Base-by-base conservation (phyloP, 2,329 filamentous ascomycete species). In the Trichoderma guizhouense region DNA sequence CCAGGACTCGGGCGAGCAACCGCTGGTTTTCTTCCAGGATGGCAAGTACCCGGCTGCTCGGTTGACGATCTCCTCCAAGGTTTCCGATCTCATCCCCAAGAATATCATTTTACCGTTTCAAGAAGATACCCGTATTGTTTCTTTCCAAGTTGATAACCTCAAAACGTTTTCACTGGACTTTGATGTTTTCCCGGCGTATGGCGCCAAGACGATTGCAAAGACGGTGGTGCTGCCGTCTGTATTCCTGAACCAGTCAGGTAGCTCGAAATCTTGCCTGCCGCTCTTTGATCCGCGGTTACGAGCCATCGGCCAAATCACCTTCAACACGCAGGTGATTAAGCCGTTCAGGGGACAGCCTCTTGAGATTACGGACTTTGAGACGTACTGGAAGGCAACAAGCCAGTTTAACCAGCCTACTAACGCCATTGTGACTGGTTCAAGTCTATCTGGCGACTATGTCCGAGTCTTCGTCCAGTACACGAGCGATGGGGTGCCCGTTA, bases 361-460 rank as follows among this genome's bases (percentile, higher is more conserved):
- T 26, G 96, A 99, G 81, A 98, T 99, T 73, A 97, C 96, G 1
- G 95, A 98, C 78, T 99, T 98, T 77, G 96, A 97, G 74, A 98
- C 96, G 0, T 99, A 99, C 82, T 99, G 96, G 96, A 99, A 98
- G 82, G 95, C 95, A 0, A 99, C 96, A 1, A 97, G 94, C 78
- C 94, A 97, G 76, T 88, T 96, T 62, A 94, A 97, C 79, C 91
- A 93, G 65, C 82, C 82, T 1, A 93, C 94, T 61, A 96, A 89
- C 78, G 93, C 94, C 28, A 89, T 98, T 28, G 93, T 99, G 21
- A 98, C 95, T 0, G 96, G 95, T 0, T 98, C 95, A 11, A 98
- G 95, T 82, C 82, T 99, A 70, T 97, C 94, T 3, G 96, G 96
- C n/a, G 93, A 98, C 78, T 98, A 98, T 80, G 91, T 97, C 28